phyloP scores from a whole-genome alignment of 805 yeast genomes.

The Kuraishia cidri region DNA sequence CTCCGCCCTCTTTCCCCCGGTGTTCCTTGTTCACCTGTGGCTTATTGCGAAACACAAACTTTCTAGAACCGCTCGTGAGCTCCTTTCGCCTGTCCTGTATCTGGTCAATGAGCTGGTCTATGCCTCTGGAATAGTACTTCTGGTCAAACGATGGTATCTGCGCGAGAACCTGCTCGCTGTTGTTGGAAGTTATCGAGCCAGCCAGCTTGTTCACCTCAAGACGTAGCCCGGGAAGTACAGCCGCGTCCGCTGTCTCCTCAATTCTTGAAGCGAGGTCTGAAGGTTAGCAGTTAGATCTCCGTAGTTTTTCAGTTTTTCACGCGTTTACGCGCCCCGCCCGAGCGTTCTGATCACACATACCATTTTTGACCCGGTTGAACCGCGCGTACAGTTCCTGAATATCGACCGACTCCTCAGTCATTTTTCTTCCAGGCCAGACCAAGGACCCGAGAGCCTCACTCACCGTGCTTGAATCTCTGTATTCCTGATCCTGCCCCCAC shows the following conservation, averaged over 20 bases:
- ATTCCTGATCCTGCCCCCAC: neutral
- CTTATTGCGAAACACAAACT: neutral
- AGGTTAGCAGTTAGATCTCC: neutral
- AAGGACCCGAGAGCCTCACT: neutral
- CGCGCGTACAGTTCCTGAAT: constrained; percentile 1
- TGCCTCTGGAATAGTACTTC: constrained; percentile 9
- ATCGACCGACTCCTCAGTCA: neutral
- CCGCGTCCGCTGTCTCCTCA: constrained; percentile 1
- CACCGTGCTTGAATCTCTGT: neutral
- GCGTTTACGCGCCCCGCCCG: neutral
- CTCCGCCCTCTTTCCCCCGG: constrained; percentile 6
- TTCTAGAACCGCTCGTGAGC: constrained; percentile 5
- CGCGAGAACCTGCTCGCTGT: constrained; percentile 3
- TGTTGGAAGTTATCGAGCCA: constrained; percentile 9
- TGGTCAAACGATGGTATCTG: constrained; percentile 15
- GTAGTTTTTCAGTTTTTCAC: neutral
- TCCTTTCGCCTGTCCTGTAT: constrained; percentile 11
- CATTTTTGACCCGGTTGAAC: neutral
- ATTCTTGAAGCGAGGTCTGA: constrained; percentile 1
- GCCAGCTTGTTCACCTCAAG: constrained; percentile 8
- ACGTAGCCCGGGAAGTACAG: constrained; percentile 4
- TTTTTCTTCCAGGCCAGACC: too few species aligned
- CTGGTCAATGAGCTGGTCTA: constrained; percentile 9
- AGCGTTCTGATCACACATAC: constrained; percentile 2
- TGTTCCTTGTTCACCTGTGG: neutral